A percentile compares a stretch with the other conserved stretches of the same genome.
These are phyloP conservation scores for Hortiboletus campestris DNA, from an alignment of 768 basidiomycete species.

Conservation along the genomic window DNA sequence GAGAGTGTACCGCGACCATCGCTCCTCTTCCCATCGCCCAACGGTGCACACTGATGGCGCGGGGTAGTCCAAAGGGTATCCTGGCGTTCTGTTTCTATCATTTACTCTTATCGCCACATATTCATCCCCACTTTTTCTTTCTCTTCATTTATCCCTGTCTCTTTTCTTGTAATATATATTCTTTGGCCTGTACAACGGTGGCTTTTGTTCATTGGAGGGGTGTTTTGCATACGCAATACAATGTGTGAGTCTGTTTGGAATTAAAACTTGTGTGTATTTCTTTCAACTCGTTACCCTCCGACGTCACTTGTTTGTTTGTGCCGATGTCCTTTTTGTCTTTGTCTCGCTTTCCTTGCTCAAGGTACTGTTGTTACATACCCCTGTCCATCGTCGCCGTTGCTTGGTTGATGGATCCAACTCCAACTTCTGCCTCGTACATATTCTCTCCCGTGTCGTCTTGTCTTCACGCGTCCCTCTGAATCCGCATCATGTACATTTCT, in stretches of 20 bases:
- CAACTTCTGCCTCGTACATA: neutral
- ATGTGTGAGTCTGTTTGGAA: conserved; percentile 14
- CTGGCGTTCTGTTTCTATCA: neutral
- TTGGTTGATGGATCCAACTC: conserved; percentile 1
- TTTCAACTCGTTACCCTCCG: neutral
- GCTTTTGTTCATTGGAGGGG: conserved; percentile 21
- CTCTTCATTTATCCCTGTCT: conserved; percentile 25
- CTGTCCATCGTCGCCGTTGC: neutral
- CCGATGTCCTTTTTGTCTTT: neutral
- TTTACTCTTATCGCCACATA: neutral
- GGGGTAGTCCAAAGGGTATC: conserved; percentile 4
- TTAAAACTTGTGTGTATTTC: conserved; percentile 12
- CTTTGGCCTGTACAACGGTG: conserved; percentile 29
- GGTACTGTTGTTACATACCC: neutral
- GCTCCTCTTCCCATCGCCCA: conserved; percentile 40
- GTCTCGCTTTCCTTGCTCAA: neutral
- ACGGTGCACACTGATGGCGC: conserved; percentile 32
- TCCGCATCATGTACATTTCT: conserved; percentile 8
- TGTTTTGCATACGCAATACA: conserved; percentile 22
- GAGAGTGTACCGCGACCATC: conserved; percentile 39
- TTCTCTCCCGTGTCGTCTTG: neutral
- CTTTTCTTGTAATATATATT: conserved; percentile 25
- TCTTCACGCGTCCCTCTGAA: neutral
- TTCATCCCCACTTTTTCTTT: conserved; percentile 11
- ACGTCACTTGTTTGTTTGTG: neutral